Evolutionary conservation across 2,329 filamentous ascomycete genomes (phyloP), one percentile per base, ranked within the genome.

Genomic region (Talaromyces sp.): DNA sequence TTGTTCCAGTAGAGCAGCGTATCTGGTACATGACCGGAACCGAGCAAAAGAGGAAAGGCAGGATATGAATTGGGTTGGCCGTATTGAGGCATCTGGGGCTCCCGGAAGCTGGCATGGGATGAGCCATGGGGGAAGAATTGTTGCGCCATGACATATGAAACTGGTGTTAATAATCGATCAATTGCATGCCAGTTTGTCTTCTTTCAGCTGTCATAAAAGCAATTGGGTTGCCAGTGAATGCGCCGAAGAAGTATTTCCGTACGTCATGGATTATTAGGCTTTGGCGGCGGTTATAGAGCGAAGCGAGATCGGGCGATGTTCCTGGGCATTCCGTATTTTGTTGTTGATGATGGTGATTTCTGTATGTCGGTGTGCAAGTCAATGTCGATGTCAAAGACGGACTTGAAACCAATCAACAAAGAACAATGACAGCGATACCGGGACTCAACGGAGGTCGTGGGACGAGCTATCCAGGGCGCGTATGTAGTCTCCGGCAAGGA

Each of bases 1-100:
- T 77, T 77, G 68, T 80, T 77, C 80, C 80, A 82, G 63, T 79
- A 77, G 13, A 78, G 78, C 38, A 81, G 75, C 56, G 77, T 76
- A 61, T 81, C 77, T 8, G 79, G 76, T 68, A 80, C 79, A 49
- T 77, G 72, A 31, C 73, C 73, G 13, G 73, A 72, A 10, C 74
- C 76, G 40, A 78, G 72, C 22, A 78, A 71, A 17, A 78, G 65
- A 10, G 75, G 73, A 62, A 74, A 77, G 31, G 75, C 70, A 31
- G 76, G 72, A 66, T 77, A 69, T 19, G 69, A 68, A 43, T 67
- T 64, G 25, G 71, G 67, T 47, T 74, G 68, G 53, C 71, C 34
- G 47, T 64, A 68, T 56, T 63, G 62, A 53, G 67, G 36, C 49
- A 51, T 45, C 19, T 58, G 36, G 15, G 36, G 40, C 38, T 58